phyloP scores from a whole-genome alignment of 257 asterid genomes.

The Jasminum sambac region DNA sequence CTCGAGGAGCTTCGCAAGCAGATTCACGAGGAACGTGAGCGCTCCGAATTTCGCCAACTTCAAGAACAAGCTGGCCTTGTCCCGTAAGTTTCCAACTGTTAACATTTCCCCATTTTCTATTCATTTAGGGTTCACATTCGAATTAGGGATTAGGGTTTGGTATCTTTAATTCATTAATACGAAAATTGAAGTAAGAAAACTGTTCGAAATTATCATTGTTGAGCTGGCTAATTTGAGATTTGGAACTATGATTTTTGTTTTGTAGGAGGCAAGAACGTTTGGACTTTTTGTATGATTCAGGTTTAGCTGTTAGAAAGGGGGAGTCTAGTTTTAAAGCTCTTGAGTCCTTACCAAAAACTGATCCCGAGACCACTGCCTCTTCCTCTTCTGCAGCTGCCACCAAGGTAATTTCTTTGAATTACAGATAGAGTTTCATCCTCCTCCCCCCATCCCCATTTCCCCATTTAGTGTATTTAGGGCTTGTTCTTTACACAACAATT shows the following conservation, averaged over 20 bases:
- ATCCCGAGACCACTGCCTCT: slow-evolving; percentile 45
- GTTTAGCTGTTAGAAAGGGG: slow-evolving; percentile 89
- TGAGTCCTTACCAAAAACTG: slow-evolving; percentile 63
- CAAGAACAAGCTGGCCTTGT: slow-evolving; percentile 93
- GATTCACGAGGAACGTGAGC: slow-evolving; percentile 89
- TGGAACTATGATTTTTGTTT: not conserved
- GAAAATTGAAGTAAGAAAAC: not conserved
- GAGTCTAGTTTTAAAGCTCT: slow-evolving; percentile 78
- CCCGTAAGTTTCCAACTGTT: slow-evolving; percentile 42
- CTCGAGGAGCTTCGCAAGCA: slow-evolving; percentile 95
- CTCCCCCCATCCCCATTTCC: not conserved
- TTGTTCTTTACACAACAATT: no score
- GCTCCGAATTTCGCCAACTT: slow-evolving; percentile 87
- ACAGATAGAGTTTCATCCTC: not conserved
- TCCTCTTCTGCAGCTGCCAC: slow-evolving; percentile 38
- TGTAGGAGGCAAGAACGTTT: slow-evolving; percentile 85
- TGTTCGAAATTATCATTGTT: not conserved
- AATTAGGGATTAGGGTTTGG: slow-evolving; percentile 25
- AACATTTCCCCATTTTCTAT: not conserved
- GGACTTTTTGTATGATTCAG: slow-evolving; percentile 93
- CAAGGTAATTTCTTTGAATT: slow-evolving; percentile 40
- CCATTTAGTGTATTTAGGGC: not conserved
- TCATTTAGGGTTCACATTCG: slow-evolving; percentile 14
- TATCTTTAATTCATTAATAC: not conserved
- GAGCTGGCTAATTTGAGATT: not conserved